A percentile compares a stretch with the other conserved stretches of the same genome.
These are phyloP conservation scores for Epicoccum sorghinum DNA, from an alignment of 2,329 filamentous ascomycete species.

Conservation along the genomic window DNA sequence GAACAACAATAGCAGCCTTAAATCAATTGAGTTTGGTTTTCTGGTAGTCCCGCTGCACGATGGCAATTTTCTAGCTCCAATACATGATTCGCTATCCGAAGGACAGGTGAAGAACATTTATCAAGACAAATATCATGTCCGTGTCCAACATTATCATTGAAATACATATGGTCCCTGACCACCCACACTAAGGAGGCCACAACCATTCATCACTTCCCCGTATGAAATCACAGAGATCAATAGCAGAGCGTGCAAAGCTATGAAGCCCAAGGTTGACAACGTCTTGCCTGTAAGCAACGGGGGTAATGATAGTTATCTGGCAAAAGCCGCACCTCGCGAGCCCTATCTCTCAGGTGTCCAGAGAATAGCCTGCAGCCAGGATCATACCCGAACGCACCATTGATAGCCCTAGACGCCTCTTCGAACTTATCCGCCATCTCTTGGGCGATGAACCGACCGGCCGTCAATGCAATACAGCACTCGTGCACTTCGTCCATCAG, in stretches of 20 bases:
- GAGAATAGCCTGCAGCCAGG: not conserved
- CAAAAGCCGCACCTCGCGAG: constrained; percentile 1
- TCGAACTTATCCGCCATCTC: constrained; percentile 4
- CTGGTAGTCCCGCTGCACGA: too few species aligned
- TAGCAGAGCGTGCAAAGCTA: not conserved
- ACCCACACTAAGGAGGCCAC: too few species aligned
- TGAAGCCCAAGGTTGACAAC: not conserved
- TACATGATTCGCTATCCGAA: too few species aligned
- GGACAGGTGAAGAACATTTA: too few species aligned
- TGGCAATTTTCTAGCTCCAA: too few species aligned
- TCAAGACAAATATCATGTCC: too few species aligned
- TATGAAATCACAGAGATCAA: too few species aligned
- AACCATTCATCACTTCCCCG: too few species aligned
- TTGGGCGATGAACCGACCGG: not conserved
- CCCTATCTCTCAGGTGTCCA: constrained; percentile 1
- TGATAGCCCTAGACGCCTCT: constrained; percentile 1
- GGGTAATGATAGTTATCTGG: not conserved
- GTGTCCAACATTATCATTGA: too few species aligned
- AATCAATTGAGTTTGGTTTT: too few species aligned
- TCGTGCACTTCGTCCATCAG: constrained; percentile 1
- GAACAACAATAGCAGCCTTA: too few species aligned
- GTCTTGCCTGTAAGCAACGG: not conserved
- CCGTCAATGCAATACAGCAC: not conserved
- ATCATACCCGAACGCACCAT: not conserved
- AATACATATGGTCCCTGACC: too few species aligned